phyloP scores from a whole-genome alignment of 148 eudicot species.

The Polygonum maritimum region DNA sequence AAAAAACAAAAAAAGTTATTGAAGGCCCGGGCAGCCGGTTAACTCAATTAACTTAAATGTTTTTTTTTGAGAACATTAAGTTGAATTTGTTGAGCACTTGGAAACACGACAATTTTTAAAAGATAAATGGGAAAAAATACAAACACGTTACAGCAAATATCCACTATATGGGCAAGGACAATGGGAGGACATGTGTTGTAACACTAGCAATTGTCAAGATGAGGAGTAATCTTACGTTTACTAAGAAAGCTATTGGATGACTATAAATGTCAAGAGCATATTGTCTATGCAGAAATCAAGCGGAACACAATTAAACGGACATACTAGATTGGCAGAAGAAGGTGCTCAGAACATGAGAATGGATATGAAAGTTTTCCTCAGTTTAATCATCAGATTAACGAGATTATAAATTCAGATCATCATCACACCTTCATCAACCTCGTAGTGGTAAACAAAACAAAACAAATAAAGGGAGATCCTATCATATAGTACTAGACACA shows the following conservation, averaged over 20 bases:
- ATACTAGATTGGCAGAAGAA: neutral
- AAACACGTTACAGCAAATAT: too few relatives aligned
- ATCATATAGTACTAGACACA: neutral
- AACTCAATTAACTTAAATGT: too few relatives aligned
- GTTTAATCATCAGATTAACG: conserved; percentile 8
- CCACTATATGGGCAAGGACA: too few relatives aligned
- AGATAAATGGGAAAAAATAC: too few relatives aligned
- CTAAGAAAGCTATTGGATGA: neutral
- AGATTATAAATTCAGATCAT: conserved; percentile 8
- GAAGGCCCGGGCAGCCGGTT: too few relatives aligned
- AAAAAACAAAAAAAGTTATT: too few relatives aligned
- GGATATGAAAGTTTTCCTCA: conserved; percentile 7
- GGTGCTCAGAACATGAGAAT: conserved; percentile 9
- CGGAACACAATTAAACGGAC: neutral
- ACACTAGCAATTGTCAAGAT: too few relatives aligned
- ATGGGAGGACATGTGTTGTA: too few relatives aligned
- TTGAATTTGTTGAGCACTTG: too few relatives aligned
- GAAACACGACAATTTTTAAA: too few relatives aligned
- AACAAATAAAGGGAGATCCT: neutral
- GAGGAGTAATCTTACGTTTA: too few relatives aligned
- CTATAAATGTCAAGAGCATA: neutral
- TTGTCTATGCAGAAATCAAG: neutral
- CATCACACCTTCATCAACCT: conserved; percentile 1
- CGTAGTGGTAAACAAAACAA: neutral
- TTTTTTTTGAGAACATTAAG: too few relatives aligned